Evolutionary conservation across 1,139 yeast species (phyloP).

Genomic region (Suhomyces chickasaworum): DNA sequence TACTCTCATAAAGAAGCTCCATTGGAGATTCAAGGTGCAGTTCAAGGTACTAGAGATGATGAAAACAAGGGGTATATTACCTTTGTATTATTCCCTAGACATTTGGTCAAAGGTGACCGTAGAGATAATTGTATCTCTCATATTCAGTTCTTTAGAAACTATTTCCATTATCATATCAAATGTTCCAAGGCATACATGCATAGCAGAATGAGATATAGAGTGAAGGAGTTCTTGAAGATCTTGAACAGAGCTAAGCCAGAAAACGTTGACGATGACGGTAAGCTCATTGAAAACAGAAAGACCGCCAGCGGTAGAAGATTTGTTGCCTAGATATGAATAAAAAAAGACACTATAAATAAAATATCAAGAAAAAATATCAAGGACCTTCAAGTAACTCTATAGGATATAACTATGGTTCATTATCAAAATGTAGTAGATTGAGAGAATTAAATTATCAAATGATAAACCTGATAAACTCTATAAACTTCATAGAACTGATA

Average conservation of each 20-base stretch:
- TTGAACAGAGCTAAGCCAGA: conserved; percentile 97
- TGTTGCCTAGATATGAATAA: conserved; percentile 27
- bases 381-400: too few species aligned
- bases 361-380: too few species aligned
- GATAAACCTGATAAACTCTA: too few species aligned
- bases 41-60: conserved; percentile 42
- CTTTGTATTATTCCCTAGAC: conserved; percentile 76
- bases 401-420: too few species aligned
- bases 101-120: conserved; percentile 67
- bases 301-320: conserved; percentile 85
- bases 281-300: conserved; percentile 63
- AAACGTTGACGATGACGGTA: conserved; percentile 69
- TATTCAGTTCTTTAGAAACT: conserved; percentile 89
- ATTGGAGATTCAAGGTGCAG: conserved; percentile 64
- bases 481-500: too few species aligned
- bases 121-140: conserved; percentile 85
- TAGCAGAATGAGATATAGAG: conserved; percentile 96
- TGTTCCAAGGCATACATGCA: conserved; percentile 98
- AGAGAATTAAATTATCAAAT: too few species aligned
- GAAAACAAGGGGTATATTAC: conserved; percentile 74
- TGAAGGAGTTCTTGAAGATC: conserved; percentile 89
- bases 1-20: conserved; percentile 93
- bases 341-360: too few species aligned
- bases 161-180: conserved; percentile 97
- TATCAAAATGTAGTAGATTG: too few species aligned